phyloP scores from a whole-genome alignment of 2,329 filamentous ascomycete species.

The Cladophialophora exuberans region DNA sequence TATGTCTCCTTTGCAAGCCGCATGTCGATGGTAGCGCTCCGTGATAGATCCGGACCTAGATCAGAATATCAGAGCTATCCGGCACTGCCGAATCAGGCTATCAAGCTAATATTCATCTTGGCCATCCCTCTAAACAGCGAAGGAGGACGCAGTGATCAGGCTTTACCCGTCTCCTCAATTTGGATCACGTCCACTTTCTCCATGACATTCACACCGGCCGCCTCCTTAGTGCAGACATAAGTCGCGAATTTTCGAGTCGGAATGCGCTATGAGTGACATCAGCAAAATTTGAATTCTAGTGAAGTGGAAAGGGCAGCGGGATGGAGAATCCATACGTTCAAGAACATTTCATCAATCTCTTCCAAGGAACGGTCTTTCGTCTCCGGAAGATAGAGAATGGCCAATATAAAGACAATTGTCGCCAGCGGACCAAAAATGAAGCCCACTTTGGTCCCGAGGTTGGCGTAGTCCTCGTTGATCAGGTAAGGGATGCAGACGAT shows the following conservation, averaged over 20 bases:
- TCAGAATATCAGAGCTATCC: too few relatives aligned
- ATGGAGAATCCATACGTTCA: slow-evolving; percentile 38
- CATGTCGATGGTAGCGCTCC: too few relatives aligned
- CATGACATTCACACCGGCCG: too few relatives aligned
- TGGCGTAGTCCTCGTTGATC: slow-evolving; percentile 44
- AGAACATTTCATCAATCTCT: slow-evolving; percentile 79
- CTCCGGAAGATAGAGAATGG: slow-evolving; percentile 33
- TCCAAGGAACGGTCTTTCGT: slow-evolving; percentile 66
- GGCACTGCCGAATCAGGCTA: too few relatives aligned
- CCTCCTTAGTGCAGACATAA: slow-evolving; percentile 19
- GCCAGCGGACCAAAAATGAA: slow-evolving; percentile 35
- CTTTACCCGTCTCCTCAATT: too few relatives aligned
- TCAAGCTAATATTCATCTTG: too few relatives aligned
- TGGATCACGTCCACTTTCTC: too few relatives aligned
- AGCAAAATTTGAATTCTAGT: slow-evolving; percentile 4
- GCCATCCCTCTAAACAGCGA: too few relatives aligned
- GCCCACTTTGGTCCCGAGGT: slow-evolving; percentile 34
- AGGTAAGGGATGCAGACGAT: slow-evolving; percentile 43
- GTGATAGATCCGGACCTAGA: too few relatives aligned
- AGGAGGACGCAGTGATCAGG: too few relatives aligned
- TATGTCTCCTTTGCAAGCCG: too few relatives aligned
- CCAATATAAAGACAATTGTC: slow-evolving; percentile 23
- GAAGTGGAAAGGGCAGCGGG: too few relatives aligned
- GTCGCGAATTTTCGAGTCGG: slow-evolving; percentile 13
- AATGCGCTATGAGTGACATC: slow-evolving; percentile 16